phyloP scores from a whole-genome alignment of 441 rosid genomes.

The Arabidopsis lyrata region DNA sequence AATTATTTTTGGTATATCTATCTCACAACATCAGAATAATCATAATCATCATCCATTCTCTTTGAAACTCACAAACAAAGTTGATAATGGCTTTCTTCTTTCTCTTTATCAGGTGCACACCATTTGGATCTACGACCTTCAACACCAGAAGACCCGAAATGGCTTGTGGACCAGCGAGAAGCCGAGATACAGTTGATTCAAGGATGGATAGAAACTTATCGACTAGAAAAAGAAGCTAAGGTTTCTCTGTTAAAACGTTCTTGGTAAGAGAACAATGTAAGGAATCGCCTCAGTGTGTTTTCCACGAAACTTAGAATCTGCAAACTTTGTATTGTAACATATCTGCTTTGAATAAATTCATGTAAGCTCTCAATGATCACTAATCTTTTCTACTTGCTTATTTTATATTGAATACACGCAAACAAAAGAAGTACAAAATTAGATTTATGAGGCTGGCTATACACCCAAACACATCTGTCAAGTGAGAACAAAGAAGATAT shows the following conservation, averaged over 20 bases:
- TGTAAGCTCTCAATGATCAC: constrained; percentile 22
- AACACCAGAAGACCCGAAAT: constrained; percentile 69
- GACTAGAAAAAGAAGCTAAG: constrained; percentile 46
- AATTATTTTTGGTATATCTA: constrained; percentile 5
- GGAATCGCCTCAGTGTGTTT: background rate
- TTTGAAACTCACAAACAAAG: background rate
- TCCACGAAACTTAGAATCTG: background rate
- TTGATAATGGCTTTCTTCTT: background rate
- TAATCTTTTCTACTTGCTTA: constrained; percentile 14
- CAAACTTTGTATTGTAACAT: constrained; percentile 6
- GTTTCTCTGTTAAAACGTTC: constrained; percentile 44
- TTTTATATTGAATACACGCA: background rate
- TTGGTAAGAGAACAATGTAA: constrained; percentile 30
- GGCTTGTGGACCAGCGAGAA: constrained; percentile 79
- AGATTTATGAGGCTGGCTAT: constrained; percentile 36
- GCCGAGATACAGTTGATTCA: constrained; percentile 69
- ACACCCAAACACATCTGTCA: constrained; percentile 40
- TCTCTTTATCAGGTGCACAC: constrained; percentile 67
- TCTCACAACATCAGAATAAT: background rate
- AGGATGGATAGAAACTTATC: constrained; percentile 70
- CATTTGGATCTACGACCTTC: constrained; percentile 83
- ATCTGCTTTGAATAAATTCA: constrained; percentile 19
- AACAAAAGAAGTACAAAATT: constrained; percentile 8
- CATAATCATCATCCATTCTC: background rate
- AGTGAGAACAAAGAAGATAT: background rate